Conservation (phyloP, 2,329 filamentous ascomycete species). For the Monosporascus sp. region DNA sequence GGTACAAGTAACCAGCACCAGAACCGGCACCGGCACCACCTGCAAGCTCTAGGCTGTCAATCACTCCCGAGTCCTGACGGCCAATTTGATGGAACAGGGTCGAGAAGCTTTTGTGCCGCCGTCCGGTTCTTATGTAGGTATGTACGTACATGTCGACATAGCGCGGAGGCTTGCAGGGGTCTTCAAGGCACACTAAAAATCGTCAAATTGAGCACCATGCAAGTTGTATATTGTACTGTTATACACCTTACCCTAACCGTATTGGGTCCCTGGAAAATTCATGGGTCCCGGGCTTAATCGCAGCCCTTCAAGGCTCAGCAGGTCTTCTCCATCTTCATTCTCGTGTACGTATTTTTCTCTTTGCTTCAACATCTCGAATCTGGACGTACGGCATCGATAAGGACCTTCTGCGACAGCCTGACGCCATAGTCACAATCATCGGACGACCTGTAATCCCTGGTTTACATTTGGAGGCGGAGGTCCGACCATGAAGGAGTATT, state of each 20-base stretch:
- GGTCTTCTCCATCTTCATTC: conserved; percentile 20
- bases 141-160: neutral
- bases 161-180: neutral
- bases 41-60: neutral
- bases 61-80: neutral
- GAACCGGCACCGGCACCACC: too few relatives aligned
- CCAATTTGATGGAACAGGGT: neutral
- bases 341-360: conserved; percentile 5
- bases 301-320: conserved; percentile 18
- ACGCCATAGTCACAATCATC: neutral
- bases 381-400: neutral
- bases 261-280: neutral
- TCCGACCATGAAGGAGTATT: conserved; percentile 52
- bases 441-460: neutral
- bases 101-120: neutral
- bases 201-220: neutral
- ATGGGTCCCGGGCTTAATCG: conserved; percentile 11
- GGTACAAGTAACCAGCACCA: neutral
- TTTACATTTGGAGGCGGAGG: neutral
- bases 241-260: neutral
- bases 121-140: neutral
- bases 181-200: neutral
- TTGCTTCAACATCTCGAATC: conserved; percentile 18
- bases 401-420: neutral
- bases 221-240: neutral